phyloP scores from a whole-genome alignment of 768 basidiomycete species.

The Panaeolus cyanescens region DNA sequence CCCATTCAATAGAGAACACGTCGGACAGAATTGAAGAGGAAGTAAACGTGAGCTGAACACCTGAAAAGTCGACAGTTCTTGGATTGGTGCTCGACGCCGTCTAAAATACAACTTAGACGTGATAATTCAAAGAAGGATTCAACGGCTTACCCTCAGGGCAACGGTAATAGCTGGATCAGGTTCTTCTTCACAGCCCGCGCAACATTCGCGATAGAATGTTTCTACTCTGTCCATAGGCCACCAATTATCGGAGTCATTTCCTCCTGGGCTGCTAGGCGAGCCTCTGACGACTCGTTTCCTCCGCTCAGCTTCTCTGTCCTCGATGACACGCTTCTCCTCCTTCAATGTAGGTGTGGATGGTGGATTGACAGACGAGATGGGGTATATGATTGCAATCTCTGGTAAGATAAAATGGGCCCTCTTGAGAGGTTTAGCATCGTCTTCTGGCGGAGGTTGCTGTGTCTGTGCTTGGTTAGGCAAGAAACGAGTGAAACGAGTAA shows the following conservation, averaged over 20 bases:
- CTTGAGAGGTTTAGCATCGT: constrained; percentile 65
- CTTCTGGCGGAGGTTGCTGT: constrained; percentile 35
- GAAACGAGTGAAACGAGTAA: constrained; percentile 75
- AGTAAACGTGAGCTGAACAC: constrained; percentile 69
- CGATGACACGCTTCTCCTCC: constrained; percentile 82
- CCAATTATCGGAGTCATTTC: constrained; percentile 56
- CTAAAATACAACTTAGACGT: constrained; percentile 28
- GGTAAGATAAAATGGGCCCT: constrained; percentile 92
- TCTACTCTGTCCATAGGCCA: constrained; percentile 88
- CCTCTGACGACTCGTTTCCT: constrained; percentile 66
- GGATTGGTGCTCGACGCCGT: constrained; percentile 57
- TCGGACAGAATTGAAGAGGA: constrained; percentile 85
- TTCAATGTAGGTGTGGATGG: constrained; percentile 78
- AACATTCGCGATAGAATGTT: constrained; percentile 86
- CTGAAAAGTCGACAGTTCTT: constrained; percentile 77
- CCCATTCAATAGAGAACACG: constrained; percentile 92
- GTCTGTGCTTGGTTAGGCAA: constrained; percentile 57
- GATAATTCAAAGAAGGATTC: neutral
- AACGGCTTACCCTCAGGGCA: constrained; percentile 70
- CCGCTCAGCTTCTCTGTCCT: constrained; percentile 73
- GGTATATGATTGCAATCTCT: constrained; percentile 84
- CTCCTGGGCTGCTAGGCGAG: constrained; percentile 38
- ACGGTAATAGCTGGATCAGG: constrained; percentile 65
- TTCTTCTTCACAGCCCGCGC: constrained; percentile 71
- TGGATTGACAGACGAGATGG: constrained; percentile 82